Conservation (phyloP, 768 basidiomycete species). For the Kwoniella heveanensis region DNA sequence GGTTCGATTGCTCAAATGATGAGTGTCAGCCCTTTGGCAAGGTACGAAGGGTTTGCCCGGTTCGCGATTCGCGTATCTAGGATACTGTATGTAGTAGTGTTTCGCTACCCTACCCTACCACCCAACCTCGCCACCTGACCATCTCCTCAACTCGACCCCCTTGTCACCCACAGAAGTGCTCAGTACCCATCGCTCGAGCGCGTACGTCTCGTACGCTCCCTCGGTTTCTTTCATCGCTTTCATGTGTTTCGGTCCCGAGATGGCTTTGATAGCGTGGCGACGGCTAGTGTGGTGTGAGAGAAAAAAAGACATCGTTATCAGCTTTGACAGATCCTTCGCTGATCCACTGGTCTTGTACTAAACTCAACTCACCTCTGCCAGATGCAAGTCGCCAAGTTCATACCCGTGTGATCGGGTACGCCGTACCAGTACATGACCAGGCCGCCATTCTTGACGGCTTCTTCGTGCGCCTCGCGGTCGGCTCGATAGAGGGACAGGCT, state of each 20-base stretch:
- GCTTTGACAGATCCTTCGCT: too few species aligned
- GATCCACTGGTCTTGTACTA: too few species aligned
- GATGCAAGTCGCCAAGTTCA: slow-evolving; percentile 93
- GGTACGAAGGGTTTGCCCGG: too few species aligned
- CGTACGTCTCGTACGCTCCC: slow-evolving; percentile 70
- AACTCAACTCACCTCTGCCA: slow-evolving; percentile 61
- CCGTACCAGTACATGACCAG: slow-evolving; percentile 95
- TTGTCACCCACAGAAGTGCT: slow-evolving; percentile 67
- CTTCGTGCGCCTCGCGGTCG: slow-evolving; percentile 85
- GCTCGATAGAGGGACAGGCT: slow-evolving; percentile 69
- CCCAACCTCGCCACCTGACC: slow-evolving; percentile 67
- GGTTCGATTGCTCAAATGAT: too few species aligned
- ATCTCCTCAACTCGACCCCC: slow-evolving; percentile 65
- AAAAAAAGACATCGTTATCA: too few species aligned
- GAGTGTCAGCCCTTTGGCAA: too few species aligned
- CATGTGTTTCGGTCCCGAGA: slow-evolving; percentile 75
- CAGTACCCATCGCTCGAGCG: slow-evolving; percentile 73
- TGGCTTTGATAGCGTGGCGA: slow-evolving; percentile 77
- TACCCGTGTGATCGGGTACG: slow-evolving; percentile 70
- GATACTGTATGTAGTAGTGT: too few species aligned
- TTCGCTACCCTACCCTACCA: too few species aligned
- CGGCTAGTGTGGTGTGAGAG: slow-evolving; percentile 64
- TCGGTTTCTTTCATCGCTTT: slow-evolving; percentile 77
- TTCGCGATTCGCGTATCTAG: too few species aligned
- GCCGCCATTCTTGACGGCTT: slow-evolving; percentile 74